These are phyloP conservation scores for Podaxis pistillaris DNA, from an alignment of 768 basidiomycete genomes.

Conservation along the genomic window DNA sequence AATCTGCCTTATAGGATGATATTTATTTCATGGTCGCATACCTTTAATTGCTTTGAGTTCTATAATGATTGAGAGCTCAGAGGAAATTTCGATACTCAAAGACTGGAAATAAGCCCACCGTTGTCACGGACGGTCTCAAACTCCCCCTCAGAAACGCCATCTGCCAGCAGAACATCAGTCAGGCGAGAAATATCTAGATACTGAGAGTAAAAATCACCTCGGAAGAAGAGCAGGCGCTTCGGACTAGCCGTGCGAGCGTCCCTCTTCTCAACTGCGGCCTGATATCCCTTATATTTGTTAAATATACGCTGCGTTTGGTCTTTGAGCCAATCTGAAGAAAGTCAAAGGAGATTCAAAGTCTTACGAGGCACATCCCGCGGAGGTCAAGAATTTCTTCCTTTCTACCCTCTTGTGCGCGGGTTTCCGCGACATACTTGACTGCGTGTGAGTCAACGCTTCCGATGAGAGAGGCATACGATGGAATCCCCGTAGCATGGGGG, in stretches of 20 bases:
- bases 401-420: constrained; percentile 63
- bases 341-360: constrained; percentile 5
- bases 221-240: constrained; percentile 73
- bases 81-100: constrained; percentile 9
- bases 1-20: neutral
- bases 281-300: constrained; percentile 56
- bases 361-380: constrained; percentile 60
- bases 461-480: constrained; percentile 80
- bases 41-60: constrained; percentile 61
- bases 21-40: constrained; percentile 23
- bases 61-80: constrained; percentile 19
- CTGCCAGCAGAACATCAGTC: constrained; percentile 28
- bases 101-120: constrained; percentile 21
- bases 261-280: constrained; percentile 51
- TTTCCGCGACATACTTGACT: constrained; percentile 68
- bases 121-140: constrained; percentile 45
- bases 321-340: neutral
- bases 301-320: constrained; percentile 48
- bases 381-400: constrained; percentile 79
- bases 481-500: constrained; percentile 74
- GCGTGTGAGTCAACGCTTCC: constrained; percentile 75
- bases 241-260: constrained; percentile 42
- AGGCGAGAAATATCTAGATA: neutral
- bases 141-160: constrained; percentile 56
- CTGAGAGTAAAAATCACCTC: constrained; percentile 40